Evolutionary conservation across 306 rosid genomes (phyloP), one percentile per base, ranked within the genome.

Genomic region (Hippophae tibetana): DNA sequence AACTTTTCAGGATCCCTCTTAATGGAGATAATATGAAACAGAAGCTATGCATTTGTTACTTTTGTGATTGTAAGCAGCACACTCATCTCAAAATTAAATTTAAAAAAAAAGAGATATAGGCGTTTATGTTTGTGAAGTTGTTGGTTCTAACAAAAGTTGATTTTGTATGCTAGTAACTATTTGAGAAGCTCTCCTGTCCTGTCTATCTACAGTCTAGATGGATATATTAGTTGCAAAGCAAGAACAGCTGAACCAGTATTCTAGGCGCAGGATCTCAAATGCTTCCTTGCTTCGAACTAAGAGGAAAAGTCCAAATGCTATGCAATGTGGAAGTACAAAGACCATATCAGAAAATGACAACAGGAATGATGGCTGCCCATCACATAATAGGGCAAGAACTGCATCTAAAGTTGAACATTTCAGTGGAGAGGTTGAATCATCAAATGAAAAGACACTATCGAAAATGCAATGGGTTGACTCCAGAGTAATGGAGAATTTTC

Each of bases 151-250:
- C 5, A 31, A 31, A 31, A 31, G 38, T 31, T 31, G 38, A 2
- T 31, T 31, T 31, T 31, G 38, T 4, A 55, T 55, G 10, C 50
- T 54, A 9, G 6, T 25, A 43, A 25, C 27, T 42, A 7, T 7
- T 9, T 43, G 7, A 57, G 10, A 44, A 3, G 52, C 47, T 50
- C 2, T 6, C 5, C 38, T 31, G 38, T 2, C 14, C 3, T 72
- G 50, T 70, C 25, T 25, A 45, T 64, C 49, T 67, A 73, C 73
- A 67, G 73, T 61, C 40, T 72, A 64, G 61, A 81, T 81, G 95
- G 84, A 83, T 54, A 57, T 83, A 40, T 62, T 48, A 54, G 31
- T 62, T 50, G 51, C 78, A 9, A 71, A 65, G 27, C 76, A 50
- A 62, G 66, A 47, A 14, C 58, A 18, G 43, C 38, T 71, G 27